phyloP scores from a whole-genome alignment of 2,329 filamentous ascomycete genomes.

The Aspergillaceae sp. region DNA sequence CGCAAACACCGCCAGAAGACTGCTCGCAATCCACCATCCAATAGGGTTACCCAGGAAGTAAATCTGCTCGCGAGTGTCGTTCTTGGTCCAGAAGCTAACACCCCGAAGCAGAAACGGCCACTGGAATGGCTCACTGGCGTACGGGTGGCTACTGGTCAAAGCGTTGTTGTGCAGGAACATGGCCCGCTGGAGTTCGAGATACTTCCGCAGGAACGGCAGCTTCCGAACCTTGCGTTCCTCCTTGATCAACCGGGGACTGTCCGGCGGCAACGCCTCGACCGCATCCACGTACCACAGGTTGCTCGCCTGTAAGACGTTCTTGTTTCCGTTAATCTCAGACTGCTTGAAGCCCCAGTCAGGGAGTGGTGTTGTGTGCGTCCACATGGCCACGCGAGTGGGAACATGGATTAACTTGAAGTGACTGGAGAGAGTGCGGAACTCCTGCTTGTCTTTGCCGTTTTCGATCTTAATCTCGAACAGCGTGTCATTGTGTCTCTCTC shows the following conservation, averaged over 20 bases:
- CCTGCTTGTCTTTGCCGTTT: constrained; percentile 66
- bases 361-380: constrained; percentile 91
- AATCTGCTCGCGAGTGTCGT: constrained; percentile 89
- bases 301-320: constrained; percentile 79
- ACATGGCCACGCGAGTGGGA: constrained; percentile 96
- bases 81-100: constrained; percentile 98
- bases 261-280: constrained; percentile 66
- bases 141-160: constrained; percentile 92
- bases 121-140: constrained; percentile 87
- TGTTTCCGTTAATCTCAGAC: constrained; percentile 99
- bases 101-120: constrained; percentile 97
- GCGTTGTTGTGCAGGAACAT: constrained; percentile 99
- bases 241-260: constrained; percentile 65
- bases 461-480: constrained; percentile 90
- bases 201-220: constrained; percentile 85
- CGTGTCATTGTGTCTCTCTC: constrained; percentile 73
- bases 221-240: constrained; percentile 70
- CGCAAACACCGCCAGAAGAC: constrained; percentile 82
- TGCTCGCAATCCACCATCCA: constrained; percentile 94
- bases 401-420: constrained; percentile 95
- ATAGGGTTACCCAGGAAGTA: constrained; percentile 97
- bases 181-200: constrained; percentile 88
- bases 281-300: constrained; percentile 95
- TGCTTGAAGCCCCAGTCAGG: constrained; percentile 97
- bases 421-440: constrained; percentile 82